Conservation (phyloP, 208 protist genomes). For the Leishmania mexicana region DNA sequence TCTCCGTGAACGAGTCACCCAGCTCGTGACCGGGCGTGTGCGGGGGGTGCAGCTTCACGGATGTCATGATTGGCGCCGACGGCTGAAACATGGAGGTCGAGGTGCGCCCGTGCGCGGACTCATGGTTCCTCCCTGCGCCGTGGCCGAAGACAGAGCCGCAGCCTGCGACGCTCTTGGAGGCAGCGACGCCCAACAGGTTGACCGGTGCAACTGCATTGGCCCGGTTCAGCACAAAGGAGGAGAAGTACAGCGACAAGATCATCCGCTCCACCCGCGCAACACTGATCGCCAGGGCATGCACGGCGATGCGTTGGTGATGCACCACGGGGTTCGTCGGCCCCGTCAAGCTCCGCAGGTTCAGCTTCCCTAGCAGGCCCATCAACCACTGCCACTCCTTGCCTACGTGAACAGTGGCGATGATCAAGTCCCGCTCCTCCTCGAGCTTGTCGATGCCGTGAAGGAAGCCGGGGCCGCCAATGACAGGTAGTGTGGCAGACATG, state of each 20-base stretch:
- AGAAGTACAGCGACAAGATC: conserved; percentile 33
- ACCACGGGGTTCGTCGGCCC: conserved; percentile 3
- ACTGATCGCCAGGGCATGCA: conserved; percentile 7
- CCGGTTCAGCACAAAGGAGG: conserved; percentile 20
- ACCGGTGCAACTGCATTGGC: conserved; percentile 8
- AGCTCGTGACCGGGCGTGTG: background rate
- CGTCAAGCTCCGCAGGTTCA: background rate
- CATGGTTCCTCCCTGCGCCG: background rate
- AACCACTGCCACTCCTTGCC: conserved; percentile 36
- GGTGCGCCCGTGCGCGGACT: background rate
- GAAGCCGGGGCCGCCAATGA: background rate
- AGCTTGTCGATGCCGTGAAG: conserved; percentile 23
- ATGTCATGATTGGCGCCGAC: background rate
- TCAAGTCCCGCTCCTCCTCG: conserved; percentile 15
- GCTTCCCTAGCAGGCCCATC: conserved; percentile 4
- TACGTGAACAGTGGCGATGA: conserved; percentile 29
- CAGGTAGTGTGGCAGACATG: background rate
- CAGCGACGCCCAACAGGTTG: background rate
- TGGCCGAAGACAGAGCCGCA: background rate
- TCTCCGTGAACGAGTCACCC: conserved; percentile 13
- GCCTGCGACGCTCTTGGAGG: background rate
- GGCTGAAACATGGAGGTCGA: background rate
- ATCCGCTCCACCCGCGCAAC: conserved; percentile 27
- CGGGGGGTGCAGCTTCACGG: background rate
- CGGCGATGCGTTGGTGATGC: conserved; percentile 8